Evolutionary conservation across 1,139 yeast species (phyloP).

Genomic region (Protomyces lactucae-debilis): DNA sequence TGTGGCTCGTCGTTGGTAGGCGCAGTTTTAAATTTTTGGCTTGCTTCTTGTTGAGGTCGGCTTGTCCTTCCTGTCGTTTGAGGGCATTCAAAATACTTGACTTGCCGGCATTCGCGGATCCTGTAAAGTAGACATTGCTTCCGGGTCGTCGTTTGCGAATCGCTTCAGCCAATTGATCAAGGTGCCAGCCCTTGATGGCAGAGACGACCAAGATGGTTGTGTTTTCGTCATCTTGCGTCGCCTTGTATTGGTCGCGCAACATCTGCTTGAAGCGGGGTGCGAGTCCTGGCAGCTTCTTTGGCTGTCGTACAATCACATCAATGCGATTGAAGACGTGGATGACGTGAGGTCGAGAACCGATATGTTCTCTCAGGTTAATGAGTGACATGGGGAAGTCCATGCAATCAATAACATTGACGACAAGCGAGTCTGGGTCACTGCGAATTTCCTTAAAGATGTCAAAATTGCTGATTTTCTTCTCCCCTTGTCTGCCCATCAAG

Average conservation of each 20-base stretch:
- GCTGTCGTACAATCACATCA: constrained; percentile 9
- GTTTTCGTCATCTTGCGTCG: background rate
- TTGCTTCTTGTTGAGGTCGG: background rate
- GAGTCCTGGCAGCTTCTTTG: constrained; percentile 1
- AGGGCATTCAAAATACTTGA: constrained; percentile 9
- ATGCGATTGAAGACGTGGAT: constrained; percentile 22
- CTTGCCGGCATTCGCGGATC: constrained; percentile 24
- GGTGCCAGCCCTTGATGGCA: constrained; percentile 19
- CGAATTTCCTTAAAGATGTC: constrained; percentile 12
- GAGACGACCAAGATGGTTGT: constrained; percentile 5
- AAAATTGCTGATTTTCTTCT: constrained; percentile 5
- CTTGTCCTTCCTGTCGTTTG: background rate
- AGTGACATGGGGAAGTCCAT: constrained; percentile 22
- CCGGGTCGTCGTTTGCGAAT: constrained; percentile 12
- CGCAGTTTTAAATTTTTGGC: background rate
- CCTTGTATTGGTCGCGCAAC: background rate
- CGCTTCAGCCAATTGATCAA: constrained; percentile 5
- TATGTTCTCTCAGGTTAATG: constrained; percentile 10
- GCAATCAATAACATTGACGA: constrained; percentile 16
- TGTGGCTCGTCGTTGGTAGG: constrained; percentile 11
- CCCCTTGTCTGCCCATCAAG: background rate
- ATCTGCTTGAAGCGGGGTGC: background rate
- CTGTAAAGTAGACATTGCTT: constrained; percentile 15
- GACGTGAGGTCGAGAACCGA: constrained; percentile 14
- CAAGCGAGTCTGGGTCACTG: constrained; percentile 16